Evolutionary conservation across 2,329 filamentous ascomycete genomes (phyloP).

Genomic region (Botrytis byssoidea): DNA sequence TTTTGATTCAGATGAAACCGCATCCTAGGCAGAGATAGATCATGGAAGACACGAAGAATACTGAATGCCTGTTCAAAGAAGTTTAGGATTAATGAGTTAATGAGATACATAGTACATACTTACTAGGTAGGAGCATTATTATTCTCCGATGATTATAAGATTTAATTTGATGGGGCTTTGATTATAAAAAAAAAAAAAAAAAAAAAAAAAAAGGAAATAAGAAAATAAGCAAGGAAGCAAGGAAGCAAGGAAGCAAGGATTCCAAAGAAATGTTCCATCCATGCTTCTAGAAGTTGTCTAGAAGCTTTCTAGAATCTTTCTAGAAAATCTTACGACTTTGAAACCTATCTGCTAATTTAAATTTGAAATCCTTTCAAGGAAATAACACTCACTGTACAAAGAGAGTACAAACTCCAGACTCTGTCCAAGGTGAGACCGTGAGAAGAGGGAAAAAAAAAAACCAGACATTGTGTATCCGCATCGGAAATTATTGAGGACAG

Average conservation of each 20-base stretch:
- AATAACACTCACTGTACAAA: background rate
- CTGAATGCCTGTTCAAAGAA: background rate
- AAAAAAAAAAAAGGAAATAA: background rate
- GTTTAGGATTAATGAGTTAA: background rate
- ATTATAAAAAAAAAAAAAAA: background rate
- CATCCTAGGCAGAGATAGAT: background rate
- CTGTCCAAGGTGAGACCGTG: background rate
- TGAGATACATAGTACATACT: background rate
- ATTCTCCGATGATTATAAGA: background rate
- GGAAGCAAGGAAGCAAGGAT: background rate
- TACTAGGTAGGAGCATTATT: background rate
- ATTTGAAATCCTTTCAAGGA: background rate
- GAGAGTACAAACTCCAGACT: background rate
- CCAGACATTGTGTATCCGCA: background rate
- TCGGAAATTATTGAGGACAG: slow-evolving; percentile 3
- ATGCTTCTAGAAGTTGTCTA: slow-evolving; percentile 3
- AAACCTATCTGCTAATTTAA: background rate
- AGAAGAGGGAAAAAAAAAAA: slow-evolving; percentile 1
- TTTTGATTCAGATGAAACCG: slow-evolving; percentile 4
- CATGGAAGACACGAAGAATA: slow-evolving; percentile 6
- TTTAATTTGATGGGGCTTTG: background rate
- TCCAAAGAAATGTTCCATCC: too few species aligned
- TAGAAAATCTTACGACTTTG: background rate
- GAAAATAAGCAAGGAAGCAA: background rate
- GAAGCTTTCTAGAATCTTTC: background rate